These are phyloP conservation scores for Cinnamomum micranthum DNA, from an alignment of 164 flowering plant species.

Conservation along the genomic window DNA sequence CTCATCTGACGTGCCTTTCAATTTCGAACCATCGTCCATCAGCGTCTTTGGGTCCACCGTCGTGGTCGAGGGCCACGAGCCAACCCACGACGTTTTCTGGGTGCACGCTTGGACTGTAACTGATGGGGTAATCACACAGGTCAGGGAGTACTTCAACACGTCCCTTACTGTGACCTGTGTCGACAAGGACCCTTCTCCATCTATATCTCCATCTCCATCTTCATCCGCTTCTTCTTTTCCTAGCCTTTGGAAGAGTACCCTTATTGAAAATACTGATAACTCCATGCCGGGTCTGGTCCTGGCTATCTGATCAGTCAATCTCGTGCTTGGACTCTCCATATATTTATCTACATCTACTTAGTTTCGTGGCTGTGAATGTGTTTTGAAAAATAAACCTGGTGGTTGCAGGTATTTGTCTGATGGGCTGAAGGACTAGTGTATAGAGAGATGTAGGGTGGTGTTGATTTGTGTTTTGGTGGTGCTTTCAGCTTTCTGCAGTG, in stretches of 20 bases:
- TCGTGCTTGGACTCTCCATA: not conserved
- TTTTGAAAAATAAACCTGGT: not conserved
- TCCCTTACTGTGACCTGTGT: constrained; percentile 29
- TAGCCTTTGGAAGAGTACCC: constrained; percentile 26
- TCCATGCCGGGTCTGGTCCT: constrained; percentile 31
- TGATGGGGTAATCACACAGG: constrained; percentile 28
- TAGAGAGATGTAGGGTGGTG: not conserved
- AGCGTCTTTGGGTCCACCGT: constrained; percentile 11
- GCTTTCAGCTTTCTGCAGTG: not conserved
- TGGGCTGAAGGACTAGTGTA: not conserved
- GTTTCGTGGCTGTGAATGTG: not conserved
- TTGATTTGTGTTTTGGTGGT: not conserved
- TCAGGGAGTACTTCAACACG: constrained; percentile 35
- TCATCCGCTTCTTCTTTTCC: not conserved
- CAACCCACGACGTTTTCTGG: constrained; percentile 17
- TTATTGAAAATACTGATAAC: constrained; percentile 1
- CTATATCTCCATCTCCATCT: not conserved
- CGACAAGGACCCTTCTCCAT: not conserved
- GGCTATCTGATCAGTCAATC: constrained; percentile 14
- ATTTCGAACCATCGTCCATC: constrained; percentile 9
- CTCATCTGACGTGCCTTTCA: constrained; percentile 1
- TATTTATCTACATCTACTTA: too few species aligned
- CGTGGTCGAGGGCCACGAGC: constrained; percentile 20
- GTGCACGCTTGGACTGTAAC: constrained; percentile 34
- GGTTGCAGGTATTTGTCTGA: not conserved